Evolutionary conservation across 805 yeast genomes (phyloP), one percentile per base, ranked within the genome.

Genomic region (Zygosaccharomyces gambellarensis): DNA sequence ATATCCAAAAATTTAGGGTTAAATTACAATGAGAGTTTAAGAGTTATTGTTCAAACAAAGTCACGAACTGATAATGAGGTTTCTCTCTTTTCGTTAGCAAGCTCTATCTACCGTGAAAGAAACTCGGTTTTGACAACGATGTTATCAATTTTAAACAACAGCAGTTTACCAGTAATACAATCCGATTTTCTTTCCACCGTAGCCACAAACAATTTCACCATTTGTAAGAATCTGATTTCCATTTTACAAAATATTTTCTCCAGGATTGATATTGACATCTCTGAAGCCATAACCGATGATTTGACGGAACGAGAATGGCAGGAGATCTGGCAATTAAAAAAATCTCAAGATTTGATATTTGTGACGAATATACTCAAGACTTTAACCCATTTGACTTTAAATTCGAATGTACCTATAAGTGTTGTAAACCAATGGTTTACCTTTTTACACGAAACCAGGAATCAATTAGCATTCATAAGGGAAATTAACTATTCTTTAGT

Each of bases 351-450:
- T 50, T 36, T 83, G 71, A 54, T 58, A 53, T 27, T 54, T 69
- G 2, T 63, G 66, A 42, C 69, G 64, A 43, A 64, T 67, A 7
- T 64, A 58, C 32, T 77, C 66, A 46, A 61, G 64, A 25, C 64
- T 67, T 53, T 76, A 67, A 55, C 71, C 68, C 8, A 62, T 72
- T 53, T 77, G 10, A 56, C 74, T 14, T 68, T 75, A 39, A 73
- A 75, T 36, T 61, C 70, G 3, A 60, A 68, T 5, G 56, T 67
- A 3, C 62, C 67, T 2, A 43, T 58, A 1, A 70, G 74, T 2
- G 36, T 54, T 4, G 73, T 77, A 2, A 43, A 61, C 1, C 57
- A 67, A 8, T 86, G 94, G 94, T 83, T 84, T 56, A 56, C 67
- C 5, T 63, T 81, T 9, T 71, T 81, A 77, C 62, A 70, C 9